Conservation (phyloP, 1,284 basidiomycete species). For the Ganoderma meredithae region DNA sequence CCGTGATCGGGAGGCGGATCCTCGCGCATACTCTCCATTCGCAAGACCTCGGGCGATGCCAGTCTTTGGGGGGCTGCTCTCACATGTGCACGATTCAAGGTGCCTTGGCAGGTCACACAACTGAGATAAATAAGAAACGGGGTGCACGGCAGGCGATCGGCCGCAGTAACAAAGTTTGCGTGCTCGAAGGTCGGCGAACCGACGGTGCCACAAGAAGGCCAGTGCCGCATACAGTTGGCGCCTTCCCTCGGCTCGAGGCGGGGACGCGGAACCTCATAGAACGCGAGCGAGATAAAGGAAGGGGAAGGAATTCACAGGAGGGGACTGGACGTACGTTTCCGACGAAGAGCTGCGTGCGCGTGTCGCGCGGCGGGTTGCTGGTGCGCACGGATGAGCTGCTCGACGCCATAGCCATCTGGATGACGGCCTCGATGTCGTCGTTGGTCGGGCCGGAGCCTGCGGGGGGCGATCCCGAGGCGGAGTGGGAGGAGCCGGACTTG, state of each 20-base stretch:
- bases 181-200: neutral
- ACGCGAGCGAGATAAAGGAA: neutral
- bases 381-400: constrained; percentile 51
- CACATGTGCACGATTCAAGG: neutral
- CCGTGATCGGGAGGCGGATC: neutral
- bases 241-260: neutral
- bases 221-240: neutral
- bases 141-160: neutral
- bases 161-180: constrained; percentile 7
- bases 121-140: neutral
- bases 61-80: too few species aligned
- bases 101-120: neutral
- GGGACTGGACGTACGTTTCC: constrained; percentile 72
- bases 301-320: constrained; percentile 10
- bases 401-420: constrained; percentile 69
- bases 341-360: constrained; percentile 89
- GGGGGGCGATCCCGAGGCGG: constrained; percentile 13
- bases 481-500: constrained; percentile 9
- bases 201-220: neutral
- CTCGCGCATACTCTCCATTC: neutral
- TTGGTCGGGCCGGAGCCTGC: constrained; percentile 53
- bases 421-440: constrained; percentile 84
- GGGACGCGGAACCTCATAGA: neutral
- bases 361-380: constrained; percentile 71
- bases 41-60: neutral